A percentile compares a stretch with the other conserved stretches of the same genome.
phyloP scores from a whole-genome alignment of 768 basidiomycete genomes.

The Russula foetens region DNA sequence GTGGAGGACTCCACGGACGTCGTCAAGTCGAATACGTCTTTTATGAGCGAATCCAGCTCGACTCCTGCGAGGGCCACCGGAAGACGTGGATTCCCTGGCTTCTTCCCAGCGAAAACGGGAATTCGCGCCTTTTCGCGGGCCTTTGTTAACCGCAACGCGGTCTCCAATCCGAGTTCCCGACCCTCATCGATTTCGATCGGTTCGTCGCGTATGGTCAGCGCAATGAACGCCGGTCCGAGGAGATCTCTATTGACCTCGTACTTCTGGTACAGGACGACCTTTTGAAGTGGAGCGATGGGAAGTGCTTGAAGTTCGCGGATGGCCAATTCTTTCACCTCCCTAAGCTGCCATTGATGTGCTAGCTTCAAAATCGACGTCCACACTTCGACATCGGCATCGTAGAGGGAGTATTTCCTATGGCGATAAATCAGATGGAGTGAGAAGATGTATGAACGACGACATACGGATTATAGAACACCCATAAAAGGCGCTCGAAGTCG shows the following conservation, averaged over 20 bases:
- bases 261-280: slow-evolving; percentile 47
- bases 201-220: slow-evolving; percentile 42
- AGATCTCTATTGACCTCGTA: slow-evolving; percentile 40
- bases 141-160: slow-evolving; percentile 40
- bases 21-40: slow-evolving; percentile 8
- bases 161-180: slow-evolving; percentile 45
- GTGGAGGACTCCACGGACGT: background rate
- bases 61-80: background rate
- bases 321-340: slow-evolving; percentile 41
- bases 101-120: background rate
- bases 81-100: background rate
- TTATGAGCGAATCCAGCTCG: slow-evolving; percentile 6
- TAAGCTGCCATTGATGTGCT: slow-evolving; percentile 47
- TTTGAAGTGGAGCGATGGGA: slow-evolving; percentile 38
- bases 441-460: background rate
- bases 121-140: slow-evolving; percentile 38
- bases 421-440: background rate
- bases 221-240: slow-evolving; percentile 45
- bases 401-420: slow-evolving; percentile 46
- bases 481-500: slow-evolving; percentile 27
- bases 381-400: slow-evolving; percentile 39
- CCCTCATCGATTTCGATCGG: slow-evolving; percentile 50
- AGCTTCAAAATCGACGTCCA: slow-evolving; percentile 52
- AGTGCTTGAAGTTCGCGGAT: slow-evolving; percentile 45
- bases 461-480: slow-evolving; percentile 30